Percentiles rank a stretch among this genome's conserved stretches.
Evolutionary conservation across 352 stramenopile species (phyloP).

Genomic region (Pythium rishiriense): DNA sequence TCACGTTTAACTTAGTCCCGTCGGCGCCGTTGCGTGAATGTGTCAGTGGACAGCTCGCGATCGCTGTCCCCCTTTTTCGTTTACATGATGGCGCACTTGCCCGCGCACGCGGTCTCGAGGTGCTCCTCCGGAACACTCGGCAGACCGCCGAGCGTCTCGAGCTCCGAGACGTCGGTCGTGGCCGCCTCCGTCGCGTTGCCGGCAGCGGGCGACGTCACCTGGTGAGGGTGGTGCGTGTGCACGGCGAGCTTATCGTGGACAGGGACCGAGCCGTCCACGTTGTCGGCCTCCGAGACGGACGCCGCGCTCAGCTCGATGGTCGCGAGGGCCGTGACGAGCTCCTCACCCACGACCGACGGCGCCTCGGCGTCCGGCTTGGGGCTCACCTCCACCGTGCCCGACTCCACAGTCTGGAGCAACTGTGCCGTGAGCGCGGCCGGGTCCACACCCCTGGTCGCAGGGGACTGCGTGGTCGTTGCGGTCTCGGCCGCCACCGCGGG

Average conservation of each 20-base stretch:
- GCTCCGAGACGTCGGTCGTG: neutral
- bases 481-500: neutral
- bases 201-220: neutral
- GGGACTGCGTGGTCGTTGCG: neutral
- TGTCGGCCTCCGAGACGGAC: constrained; percentile 1
- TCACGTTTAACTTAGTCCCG: neutral
- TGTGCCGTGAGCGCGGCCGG: constrained; percentile 13
- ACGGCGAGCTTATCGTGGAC: constrained; percentile 23
- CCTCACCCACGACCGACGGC: constrained; percentile 1
- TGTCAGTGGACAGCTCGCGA: neutral
- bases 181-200: neutral
- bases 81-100: constrained; percentile 64
- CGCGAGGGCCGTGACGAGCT: constrained; percentile 12
- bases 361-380: neutral
- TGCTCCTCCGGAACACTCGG: constrained; percentile 25
- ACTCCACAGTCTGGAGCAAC: neutral
- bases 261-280: constrained; percentile 19
- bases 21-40: too few relatives aligned
- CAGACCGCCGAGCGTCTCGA: constrained; percentile 8
- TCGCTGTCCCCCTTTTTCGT: neutral
- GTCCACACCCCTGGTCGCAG: constrained; percentile 1
- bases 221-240: neutral
- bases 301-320: constrained; percentile 23
- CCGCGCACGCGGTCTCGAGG: constrained; percentile 44
- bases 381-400: neutral